A percentile compares a stretch with the other conserved stretches of the same genome.
Conservation (phyloP, 768 basidiomycete species). For the Termitomyces sp. region DNA sequence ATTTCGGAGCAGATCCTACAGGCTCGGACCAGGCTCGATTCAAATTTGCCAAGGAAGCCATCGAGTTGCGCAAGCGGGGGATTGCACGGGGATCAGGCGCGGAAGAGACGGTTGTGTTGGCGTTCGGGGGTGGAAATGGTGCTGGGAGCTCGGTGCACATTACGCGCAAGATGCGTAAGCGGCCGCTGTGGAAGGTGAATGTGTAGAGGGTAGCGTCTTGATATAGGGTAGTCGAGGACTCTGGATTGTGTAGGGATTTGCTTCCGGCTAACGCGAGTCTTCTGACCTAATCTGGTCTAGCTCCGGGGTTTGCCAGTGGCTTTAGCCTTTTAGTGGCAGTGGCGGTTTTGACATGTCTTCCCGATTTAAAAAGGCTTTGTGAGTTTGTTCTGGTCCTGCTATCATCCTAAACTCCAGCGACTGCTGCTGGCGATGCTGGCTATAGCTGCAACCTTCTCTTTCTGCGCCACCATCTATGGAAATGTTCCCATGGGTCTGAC, state of each 20-base stretch:
- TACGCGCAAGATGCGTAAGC: slow-evolving; percentile 83
- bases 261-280: slow-evolving; percentile 26
- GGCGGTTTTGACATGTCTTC: slow-evolving; percentile 36
- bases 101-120: slow-evolving; percentile 90
- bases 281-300: slow-evolving; percentile 20
- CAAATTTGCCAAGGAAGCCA: slow-evolving; percentile 88
- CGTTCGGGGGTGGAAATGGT: slow-evolving; percentile 71
- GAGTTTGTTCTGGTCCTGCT: slow-evolving; percentile 3
- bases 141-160: slow-evolving; percentile 79
- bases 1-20: slow-evolving; percentile 29
- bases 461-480: slow-evolving; percentile 46
- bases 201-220: slow-evolving; percentile 41
- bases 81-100: slow-evolving; percentile 65
- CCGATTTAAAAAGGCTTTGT: slow-evolving; percentile 10
- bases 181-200: slow-evolving; percentile 78
- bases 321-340: slow-evolving; percentile 36
- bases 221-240: slow-evolving; percentile 7
- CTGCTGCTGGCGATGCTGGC: not conserved
- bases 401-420: slow-evolving; percentile 5
- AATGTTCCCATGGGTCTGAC: slow-evolving; percentile 48
- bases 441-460: slow-evolving; percentile 29
- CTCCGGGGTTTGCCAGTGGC: slow-evolving; percentile 31
- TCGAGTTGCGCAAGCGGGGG: slow-evolving; percentile 79
- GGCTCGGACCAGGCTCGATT: slow-evolving; percentile 85
- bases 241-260: slow-evolving; percentile 8